These are phyloP conservation scores for Thymus quinquecostatus DNA, from an alignment of 257 asterid genomes.

Conservation along the genomic window DNA sequence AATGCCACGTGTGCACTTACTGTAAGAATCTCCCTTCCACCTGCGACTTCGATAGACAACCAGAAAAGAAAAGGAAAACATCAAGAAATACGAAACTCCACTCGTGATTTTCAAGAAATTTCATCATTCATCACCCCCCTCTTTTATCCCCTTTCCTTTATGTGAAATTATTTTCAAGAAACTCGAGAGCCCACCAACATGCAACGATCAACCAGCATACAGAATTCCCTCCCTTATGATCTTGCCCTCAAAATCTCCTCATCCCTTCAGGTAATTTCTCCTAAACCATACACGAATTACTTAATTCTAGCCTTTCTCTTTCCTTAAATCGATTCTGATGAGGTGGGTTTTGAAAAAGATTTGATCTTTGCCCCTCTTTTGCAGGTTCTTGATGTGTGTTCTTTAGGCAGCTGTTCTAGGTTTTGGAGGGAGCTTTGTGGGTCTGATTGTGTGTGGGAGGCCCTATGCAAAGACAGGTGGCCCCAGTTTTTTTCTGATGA, in stretches of 20 bases:
- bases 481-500: conserved; percentile 40
- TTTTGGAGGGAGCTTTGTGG: conserved; percentile 82
- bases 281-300: neutral
- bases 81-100: neutral
- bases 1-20: conserved; percentile 10
- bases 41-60: conserved; percentile 8
- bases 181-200: conserved; percentile 4
- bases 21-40: conserved; percentile 28
- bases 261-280: conserved; percentile 60
- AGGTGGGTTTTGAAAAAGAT: conserved; percentile 37
- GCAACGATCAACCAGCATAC: conserved; percentile 36
- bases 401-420: conserved; percentile 86
- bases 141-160: neutral
- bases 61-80: neutral
- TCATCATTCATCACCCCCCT: conserved; percentile 14
- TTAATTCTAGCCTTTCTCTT: neutral
- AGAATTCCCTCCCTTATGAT: conserved; percentile 69
- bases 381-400: conserved; percentile 80
- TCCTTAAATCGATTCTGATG: conserved; percentile 18
- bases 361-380: conserved; percentile 16
- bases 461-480: conserved; percentile 75
- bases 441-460: conserved; percentile 77
- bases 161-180: neutral
- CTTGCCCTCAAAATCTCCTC: conserved; percentile 71
- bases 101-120: neutral